These are phyloP conservation scores for Colletotrichum sp. DNA, from an alignment of 2,329 filamentous ascomycete species.

Conservation along the genomic window DNA sequence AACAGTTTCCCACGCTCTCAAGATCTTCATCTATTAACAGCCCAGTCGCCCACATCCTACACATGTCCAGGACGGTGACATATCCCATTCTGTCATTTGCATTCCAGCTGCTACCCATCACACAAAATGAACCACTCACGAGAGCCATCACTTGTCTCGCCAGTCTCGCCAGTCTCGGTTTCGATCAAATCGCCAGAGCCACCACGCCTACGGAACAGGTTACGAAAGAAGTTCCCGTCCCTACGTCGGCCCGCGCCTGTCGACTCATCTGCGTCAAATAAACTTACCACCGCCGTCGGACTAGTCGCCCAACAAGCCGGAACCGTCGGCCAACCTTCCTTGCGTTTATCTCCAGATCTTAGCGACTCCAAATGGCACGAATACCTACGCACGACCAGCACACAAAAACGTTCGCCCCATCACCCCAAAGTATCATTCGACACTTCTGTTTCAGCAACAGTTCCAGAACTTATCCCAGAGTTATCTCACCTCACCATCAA, in stretches of 20 bases:
- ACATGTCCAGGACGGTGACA: neutral
- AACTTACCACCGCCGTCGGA: conserved; percentile 4
- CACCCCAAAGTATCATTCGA: conserved; percentile 23
- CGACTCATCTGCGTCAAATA: conserved; percentile 26
- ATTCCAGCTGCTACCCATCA: neutral
- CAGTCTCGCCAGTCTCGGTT: conserved; percentile 5
- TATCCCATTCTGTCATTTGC: neutral
- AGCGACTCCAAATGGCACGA: conserved; percentile 36
- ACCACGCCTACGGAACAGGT: conserved; percentile 25
- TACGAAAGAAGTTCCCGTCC: conserved; percentile 31
- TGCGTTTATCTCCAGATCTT: conserved; percentile 32
- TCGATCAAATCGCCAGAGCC: conserved; percentile 18
- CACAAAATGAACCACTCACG: conserved; percentile 24
- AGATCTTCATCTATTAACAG: neutral
- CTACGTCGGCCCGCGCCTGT: conserved; percentile 27
- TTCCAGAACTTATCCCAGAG: conserved; percentile 32
- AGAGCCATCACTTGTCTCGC: conserved; percentile 24
- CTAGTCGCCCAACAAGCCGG: conserved; percentile 17
- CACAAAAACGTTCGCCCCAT: conserved; percentile 21
- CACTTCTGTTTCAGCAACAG: conserved; percentile 18
- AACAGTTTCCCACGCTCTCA: neutral
- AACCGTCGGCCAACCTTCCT: conserved; percentile 11
- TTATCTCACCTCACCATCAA: conserved; percentile 38
- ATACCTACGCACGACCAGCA: conserved; percentile 29
- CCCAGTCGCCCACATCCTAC: neutral